Evolutionary conservation across 2,329 filamentous ascomycete species (phyloP), one percentile per base, ranked within the genome.

Genomic region (Ophiocordyceps polyrhachis-furcata): DNA sequence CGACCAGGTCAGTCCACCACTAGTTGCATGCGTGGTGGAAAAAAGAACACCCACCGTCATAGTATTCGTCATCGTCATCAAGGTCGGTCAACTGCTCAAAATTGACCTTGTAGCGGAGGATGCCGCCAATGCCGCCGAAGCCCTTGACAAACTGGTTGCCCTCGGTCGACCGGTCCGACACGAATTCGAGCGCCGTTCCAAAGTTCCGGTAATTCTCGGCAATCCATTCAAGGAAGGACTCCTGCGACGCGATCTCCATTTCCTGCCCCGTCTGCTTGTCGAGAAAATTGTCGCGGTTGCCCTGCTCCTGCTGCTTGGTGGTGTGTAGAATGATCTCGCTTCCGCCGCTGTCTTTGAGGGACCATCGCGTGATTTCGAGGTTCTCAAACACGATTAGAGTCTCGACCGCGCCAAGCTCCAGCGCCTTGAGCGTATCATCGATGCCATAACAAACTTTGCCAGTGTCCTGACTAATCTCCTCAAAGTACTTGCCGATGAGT

Each of bases 71-170:
- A 66, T 88, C 83, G 62, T 91, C 83, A 63, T 93, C 88, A 59
- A 83, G 74, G 63, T 96, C 91, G 65, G 82, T 83, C 65, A 98
- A 76, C 67, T 98, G 93, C 69, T 98, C 93, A 69, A 98, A 98
- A 73, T 98, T 98, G 73, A 98, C 86, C 73, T 95, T 95, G 79
- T 98, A 98, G 56, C 91, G 87, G 61, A 98, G 79, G 58, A 98
- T 81, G 52, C 89, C 89, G 54, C 91, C 91, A 56, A 98, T 94
- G 60, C 91, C 91, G 80, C 91, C 91, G 60, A 98, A 98, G 51
- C 91, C 91, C 72, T 95, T 96, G 58, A 98, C 91, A 67, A 98
- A 98, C 71, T 98, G 91, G 69, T 98, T 98, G 62, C 91, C 91
- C 69, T 98, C 91, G 49, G 85, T 93, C 49, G 89, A 96, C 52